Conservation (phyloP, 495 filamentous ascomycete species). For the Talaromyces liani region DNA sequence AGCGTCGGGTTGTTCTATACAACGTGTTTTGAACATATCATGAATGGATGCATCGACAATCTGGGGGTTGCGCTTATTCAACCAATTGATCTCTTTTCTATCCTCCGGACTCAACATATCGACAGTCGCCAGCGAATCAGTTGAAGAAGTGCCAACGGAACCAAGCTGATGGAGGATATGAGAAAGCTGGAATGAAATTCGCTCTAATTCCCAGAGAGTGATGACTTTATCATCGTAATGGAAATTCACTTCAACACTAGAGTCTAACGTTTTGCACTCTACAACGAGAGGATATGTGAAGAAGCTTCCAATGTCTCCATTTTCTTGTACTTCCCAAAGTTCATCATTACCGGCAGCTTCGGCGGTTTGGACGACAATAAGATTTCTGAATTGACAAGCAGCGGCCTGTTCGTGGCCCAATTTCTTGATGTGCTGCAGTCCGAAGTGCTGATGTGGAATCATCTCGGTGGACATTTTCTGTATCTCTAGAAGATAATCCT, state of each 20-base stretch:
- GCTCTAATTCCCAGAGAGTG: conserved; percentile 23
- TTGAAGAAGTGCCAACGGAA: conserved; percentile 5
- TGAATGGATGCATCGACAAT: conserved; percentile 5
- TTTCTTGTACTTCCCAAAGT: conserved; percentile 38
- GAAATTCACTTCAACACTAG: conserved; percentile 20
- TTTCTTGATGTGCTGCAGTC: conserved; percentile 34
- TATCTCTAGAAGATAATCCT: conserved; percentile 34
- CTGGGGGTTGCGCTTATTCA: conserved; percentile 13
- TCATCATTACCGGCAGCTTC: conserved; percentile 22
- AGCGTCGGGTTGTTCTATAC: not conserved
- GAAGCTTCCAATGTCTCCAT: conserved; percentile 37
- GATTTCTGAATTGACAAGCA: conserved; percentile 59
- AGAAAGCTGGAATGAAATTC: conserved; percentile 12
- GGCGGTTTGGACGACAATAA: conserved; percentile 48
- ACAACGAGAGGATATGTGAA: conserved; percentile 43
- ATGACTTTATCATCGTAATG: conserved; percentile 34
- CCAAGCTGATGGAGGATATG: conserved; percentile 12
- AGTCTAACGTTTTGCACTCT: conserved; percentile 32
- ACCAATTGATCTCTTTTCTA: conserved; percentile 12
- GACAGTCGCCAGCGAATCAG: conserved; percentile 7
- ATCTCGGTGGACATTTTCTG: conserved; percentile 36
- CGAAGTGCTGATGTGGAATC: conserved; percentile 43
- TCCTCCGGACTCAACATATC: conserved; percentile 14
- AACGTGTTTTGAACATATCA: not conserved
- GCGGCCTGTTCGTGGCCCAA: conserved; percentile 26